These are phyloP conservation scores for Stagonosporopsis cucurbitacearum DNA, from an alignment of 2,329 filamentous ascomycete species.

Conservation along the genomic window DNA sequence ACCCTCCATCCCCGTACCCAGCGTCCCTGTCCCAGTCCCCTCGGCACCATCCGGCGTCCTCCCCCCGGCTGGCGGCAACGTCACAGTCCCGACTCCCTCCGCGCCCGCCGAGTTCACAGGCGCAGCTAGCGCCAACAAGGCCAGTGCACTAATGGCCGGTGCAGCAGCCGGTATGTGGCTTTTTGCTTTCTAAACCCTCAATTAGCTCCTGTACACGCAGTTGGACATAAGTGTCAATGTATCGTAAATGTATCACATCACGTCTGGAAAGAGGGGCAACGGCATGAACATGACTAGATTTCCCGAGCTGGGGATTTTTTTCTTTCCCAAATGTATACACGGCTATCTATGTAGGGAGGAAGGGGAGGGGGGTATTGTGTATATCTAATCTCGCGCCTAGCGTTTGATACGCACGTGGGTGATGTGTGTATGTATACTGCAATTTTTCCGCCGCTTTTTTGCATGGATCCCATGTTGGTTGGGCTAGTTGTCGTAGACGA, in stretches of 20 bases:
- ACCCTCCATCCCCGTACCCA: slow-evolving; percentile 23
- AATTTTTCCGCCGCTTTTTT: too few relatives aligned
- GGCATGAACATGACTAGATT: too few relatives aligned
- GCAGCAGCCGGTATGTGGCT: slow-evolving; percentile 33
- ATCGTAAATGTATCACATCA: too few relatives aligned
- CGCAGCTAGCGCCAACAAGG: slow-evolving; percentile 34
- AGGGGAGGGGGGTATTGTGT: slow-evolving; percentile 18
- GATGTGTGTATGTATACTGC: too few relatives aligned
- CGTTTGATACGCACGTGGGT: slow-evolving; percentile 2
- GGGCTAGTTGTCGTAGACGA: too few relatives aligned
- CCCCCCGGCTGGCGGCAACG: slow-evolving; percentile 24
- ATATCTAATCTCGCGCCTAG: slow-evolving; percentile 10
- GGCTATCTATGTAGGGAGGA: too few relatives aligned
- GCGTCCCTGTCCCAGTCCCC: slow-evolving; percentile 23
- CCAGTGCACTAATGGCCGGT: slow-evolving; percentile 30
- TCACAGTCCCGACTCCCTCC: slow-evolving; percentile 20
- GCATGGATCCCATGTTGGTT: too few relatives aligned
- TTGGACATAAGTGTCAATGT: too few relatives aligned
- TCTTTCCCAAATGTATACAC: too few relatives aligned
- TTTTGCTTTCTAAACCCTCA: slow-evolving; percentile 32
- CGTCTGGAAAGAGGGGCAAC: too few relatives aligned
- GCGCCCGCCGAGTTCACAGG: slow-evolving; percentile 38
- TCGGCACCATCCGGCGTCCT: slow-evolving; percentile 31
- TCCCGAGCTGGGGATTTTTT: too few relatives aligned
- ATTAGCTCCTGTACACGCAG: too few relatives aligned